Evolutionary conservation across 495 filamentous ascomycete species (phyloP).

Genomic region (Darksidea phi): DNA sequence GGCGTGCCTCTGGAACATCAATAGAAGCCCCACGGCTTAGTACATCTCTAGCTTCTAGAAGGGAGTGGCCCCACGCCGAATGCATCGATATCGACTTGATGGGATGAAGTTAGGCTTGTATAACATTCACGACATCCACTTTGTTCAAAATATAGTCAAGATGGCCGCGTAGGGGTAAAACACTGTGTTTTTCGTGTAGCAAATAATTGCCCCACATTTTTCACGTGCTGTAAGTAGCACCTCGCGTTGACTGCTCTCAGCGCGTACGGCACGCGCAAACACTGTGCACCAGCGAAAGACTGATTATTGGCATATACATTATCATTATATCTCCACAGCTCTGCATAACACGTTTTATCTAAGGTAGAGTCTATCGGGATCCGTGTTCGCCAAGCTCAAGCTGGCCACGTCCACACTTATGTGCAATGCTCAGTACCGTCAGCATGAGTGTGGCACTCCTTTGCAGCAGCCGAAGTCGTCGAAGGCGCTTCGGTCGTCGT

Average conservation of each 20-base stretch:
- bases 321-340: no score
- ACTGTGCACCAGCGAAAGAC: no score
- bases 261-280: no score
- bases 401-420: neutral
- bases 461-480: constrained; percentile 15
- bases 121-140: no score
- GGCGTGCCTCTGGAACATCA: neutral
- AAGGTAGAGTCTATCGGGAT: neutral
- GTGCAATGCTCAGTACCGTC: constrained; percentile 37
- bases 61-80: neutral
- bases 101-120: neutral
- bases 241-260: no score
- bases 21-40: constrained; percentile 8
- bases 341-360: no score
- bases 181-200: no score
- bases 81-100: neutral
- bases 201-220: no score
- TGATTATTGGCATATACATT: no score
- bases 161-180: no score
- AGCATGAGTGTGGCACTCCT: constrained; percentile 40
- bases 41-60: neutral
- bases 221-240: no score
- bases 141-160: no score
- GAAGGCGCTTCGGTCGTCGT: constrained; percentile 9
- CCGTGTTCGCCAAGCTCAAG: neutral